Evolutionary conservation across 2,329 filamentous ascomycete genomes (phyloP).

Genomic region (Beauveria caledonica): DNA sequence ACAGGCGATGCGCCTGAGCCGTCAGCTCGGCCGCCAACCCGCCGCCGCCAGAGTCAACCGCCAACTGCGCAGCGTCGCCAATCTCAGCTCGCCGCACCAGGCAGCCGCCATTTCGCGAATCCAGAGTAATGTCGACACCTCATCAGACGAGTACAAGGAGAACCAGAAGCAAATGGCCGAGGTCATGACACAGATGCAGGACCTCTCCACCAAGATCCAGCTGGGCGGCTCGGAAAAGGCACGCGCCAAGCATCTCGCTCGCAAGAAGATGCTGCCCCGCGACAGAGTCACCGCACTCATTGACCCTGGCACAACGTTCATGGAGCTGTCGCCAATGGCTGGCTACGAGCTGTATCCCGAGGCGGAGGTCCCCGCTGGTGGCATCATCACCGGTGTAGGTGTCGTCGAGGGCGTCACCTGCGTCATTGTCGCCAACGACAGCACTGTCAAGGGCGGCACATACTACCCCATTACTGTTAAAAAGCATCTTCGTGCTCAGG

Average conservation of each 20-base stretch:
- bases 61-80: constrained; percentile 47
- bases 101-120: constrained; percentile 75
- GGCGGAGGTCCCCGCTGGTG: constrained; percentile 80
- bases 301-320: constrained; percentile 80
- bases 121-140: constrained; percentile 66
- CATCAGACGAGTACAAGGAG: constrained; percentile 69
- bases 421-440: constrained; percentile 91
- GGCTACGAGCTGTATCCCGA: constrained; percentile 79
- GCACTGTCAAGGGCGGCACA: constrained; percentile 92
- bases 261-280: constrained; percentile 90
- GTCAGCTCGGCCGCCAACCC: constrained; percentile 24
- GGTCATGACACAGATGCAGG: constrained; percentile 59
- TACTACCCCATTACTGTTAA: constrained; percentile 98
- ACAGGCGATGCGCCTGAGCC: constrained; percentile 35
- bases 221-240: constrained; percentile 75
- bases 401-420: constrained; percentile 85
- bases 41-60: constrained; percentile 19
- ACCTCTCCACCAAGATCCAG: constrained; percentile 62
- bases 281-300: constrained; percentile 82
- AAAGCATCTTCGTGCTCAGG: constrained; percentile 90
- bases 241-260: constrained; percentile 73
- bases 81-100: constrained; percentile 73
- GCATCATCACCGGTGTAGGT: constrained; percentile 88
- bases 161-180: constrained; percentile 73
- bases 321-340: constrained; percentile 90